Conservation (phyloP, 306 rosid species). For the Albizia julibrissin region DNA sequence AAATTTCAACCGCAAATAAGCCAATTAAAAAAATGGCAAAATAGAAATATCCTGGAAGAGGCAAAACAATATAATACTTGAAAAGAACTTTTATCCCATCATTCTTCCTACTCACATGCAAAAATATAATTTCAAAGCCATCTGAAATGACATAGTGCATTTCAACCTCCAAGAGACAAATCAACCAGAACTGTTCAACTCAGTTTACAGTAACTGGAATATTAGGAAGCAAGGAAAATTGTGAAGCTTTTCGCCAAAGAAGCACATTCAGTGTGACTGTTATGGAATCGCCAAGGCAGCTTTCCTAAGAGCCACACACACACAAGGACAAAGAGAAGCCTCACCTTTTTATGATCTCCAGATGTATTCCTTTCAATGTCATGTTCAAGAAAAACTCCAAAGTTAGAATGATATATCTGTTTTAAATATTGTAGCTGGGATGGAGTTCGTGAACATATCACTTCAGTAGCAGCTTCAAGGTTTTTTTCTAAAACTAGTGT, state of each 20-base stretch:
- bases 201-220: not conserved
- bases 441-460: slow-evolving; percentile 74
- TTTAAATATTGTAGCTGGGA: slow-evolving; percentile 73
- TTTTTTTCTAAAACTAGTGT: slow-evolving; percentile 30
- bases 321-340: slow-evolving; percentile 24
- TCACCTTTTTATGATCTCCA: slow-evolving; percentile 71
- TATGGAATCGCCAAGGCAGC: not conserved
- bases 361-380: slow-evolving; percentile 58
- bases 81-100: not conserved
- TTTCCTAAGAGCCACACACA: slow-evolving; percentile 8
- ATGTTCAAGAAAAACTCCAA: slow-evolving; percentile 50
- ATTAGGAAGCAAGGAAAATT: not conserved
- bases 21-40: not conserved
- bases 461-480: slow-evolving; percentile 73
- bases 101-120: not conserved
- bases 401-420: slow-evolving; percentile 59
- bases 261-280: not conserved
- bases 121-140: slow-evolving; percentile 6
- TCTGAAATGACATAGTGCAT: slow-evolving; percentile 8
- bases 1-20: not conserved
- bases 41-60: not conserved
- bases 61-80: not conserved
- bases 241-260: not conserved
- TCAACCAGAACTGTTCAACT: slow-evolving; percentile 15
- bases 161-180: not conserved